Conservation (phyloP, 129 eudicot species). For the Rutidosis leptorrhynchoides region DNA sequence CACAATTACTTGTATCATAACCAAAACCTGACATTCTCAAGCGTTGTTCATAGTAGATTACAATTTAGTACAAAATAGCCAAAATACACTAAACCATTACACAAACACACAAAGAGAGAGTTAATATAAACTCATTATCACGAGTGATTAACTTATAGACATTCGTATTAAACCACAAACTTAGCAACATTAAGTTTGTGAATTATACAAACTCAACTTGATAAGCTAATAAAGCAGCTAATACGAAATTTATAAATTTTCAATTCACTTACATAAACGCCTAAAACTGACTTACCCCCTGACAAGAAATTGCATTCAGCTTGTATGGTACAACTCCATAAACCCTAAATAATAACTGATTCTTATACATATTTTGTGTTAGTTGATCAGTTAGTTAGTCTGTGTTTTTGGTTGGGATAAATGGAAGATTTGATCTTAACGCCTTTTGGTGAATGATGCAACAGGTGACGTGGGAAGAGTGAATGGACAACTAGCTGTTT, state of each 20-base stretch:
- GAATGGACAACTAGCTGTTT: conserved; percentile 80
- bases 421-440: not conserved
- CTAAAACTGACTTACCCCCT: not conserved
- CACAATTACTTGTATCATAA: conserved; percentile 28
- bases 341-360: conserved; percentile 54
- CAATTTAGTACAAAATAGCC: not conserved
- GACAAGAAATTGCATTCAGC: conserved; percentile 10
- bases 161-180: too few relatives aligned
- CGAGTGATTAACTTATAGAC: too few relatives aligned
- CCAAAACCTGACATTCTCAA: not conserved
- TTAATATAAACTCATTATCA: too few relatives aligned
- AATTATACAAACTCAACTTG: too few relatives aligned
- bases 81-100: conserved; percentile 14
- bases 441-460: conserved; percentile 6
- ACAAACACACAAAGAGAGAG: too few relatives aligned
- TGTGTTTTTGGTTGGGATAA: not conserved
- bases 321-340: conserved; percentile 26
- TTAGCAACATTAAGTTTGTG: too few relatives aligned
- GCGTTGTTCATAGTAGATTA: conserved; percentile 19
- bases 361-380: conserved; percentile 52
- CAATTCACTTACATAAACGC: too few relatives aligned
- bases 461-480: conserved; percentile 90
- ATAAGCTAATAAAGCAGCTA: too few relatives aligned
- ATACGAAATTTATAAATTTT: too few relatives aligned
- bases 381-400: not conserved